These are phyloP conservation scores for Agaricales sp. DNA, from an alignment of 1,284 basidiomycete genomes.

Conservation along the genomic window DNA sequence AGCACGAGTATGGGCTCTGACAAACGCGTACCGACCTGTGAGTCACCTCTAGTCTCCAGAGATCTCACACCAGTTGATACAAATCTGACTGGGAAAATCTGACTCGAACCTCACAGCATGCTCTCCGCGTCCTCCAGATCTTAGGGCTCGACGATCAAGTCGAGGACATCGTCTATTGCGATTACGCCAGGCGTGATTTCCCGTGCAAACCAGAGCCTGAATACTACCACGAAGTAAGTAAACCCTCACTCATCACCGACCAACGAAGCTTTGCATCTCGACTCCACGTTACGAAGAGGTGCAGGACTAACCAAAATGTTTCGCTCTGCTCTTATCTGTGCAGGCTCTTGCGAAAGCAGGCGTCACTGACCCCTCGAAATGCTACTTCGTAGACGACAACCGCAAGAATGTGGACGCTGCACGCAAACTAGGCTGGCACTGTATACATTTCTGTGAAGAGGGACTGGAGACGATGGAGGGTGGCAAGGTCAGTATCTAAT, in stretches of 20 bases:
- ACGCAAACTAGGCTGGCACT: conserved; percentile 56
- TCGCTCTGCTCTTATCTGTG: background rate
- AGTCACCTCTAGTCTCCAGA: conserved; percentile 15
- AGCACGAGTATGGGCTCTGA: conserved; percentile 72
- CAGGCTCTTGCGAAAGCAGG: conserved; percentile 57
- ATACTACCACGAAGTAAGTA: conserved; percentile 50
- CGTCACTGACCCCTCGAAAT: conserved; percentile 52
- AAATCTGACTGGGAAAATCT: too few species aligned
- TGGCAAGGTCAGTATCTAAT: conserved; percentile 19
- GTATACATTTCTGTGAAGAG: conserved; percentile 64
- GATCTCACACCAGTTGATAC: conserved; percentile 2
- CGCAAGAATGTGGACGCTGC: conserved; percentile 59
- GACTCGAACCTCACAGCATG: too few species aligned
- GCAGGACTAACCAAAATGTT: conserved; percentile 5
- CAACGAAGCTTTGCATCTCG: background rate
- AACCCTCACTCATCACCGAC: too few species aligned
- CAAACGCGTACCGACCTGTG: conserved; percentile 73
- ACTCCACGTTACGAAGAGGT: background rate
- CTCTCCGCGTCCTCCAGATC: conserved; percentile 69
- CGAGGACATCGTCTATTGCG: conserved; percentile 76
- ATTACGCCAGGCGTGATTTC: conserved; percentile 65
- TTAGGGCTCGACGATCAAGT: conserved; percentile 66
- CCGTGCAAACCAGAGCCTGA: conserved; percentile 76
- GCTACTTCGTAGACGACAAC: conserved; percentile 72
- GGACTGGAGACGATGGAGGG: conserved; percentile 55